Evolutionary conservation across 345 rosid genomes (phyloP).

Genomic region (Rubroshorea leprosula): DNA sequence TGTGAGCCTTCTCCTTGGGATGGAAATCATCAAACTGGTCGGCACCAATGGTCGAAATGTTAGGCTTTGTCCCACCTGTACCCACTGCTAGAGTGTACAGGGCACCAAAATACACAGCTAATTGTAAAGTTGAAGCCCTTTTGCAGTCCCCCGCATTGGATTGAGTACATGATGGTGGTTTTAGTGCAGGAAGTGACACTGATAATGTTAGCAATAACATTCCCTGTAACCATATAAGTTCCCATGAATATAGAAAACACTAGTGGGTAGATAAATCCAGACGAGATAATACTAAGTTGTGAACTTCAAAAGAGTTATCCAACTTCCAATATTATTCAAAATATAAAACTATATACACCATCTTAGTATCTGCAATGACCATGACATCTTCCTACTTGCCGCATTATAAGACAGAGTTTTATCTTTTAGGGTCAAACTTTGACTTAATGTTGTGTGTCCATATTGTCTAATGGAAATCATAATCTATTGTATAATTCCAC

Average conservation of each 20-base stretch:
- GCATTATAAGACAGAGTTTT: constrained; percentile 5
- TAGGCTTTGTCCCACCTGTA: constrained; percentile 90
- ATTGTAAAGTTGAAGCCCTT: constrained; percentile 49
- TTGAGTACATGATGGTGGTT: constrained; percentile 51
- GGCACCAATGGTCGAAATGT: constrained; percentile 87
- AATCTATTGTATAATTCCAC: no score
- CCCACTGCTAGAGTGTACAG: constrained; percentile 72
- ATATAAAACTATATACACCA: not conserved
- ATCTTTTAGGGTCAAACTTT: not conserved
- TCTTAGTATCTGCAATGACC: not conserved
- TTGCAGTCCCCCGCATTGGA: constrained; percentile 37
- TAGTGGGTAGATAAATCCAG: not conserved
- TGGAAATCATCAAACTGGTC: constrained; percentile 89
- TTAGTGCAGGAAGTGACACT: constrained; percentile 56
- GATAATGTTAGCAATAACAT: constrained; percentile 65
- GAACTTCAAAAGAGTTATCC: not conserved
- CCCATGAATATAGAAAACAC: no score
- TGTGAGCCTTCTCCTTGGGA: constrained; percentile 62
- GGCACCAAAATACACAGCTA: constrained; percentile 64
- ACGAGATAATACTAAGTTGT: not conserved
- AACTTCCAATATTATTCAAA: not conserved
- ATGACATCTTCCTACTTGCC: constrained; percentile 1
- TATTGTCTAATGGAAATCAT: no score
- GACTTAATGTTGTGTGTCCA: no score
- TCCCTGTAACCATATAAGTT: constrained; percentile 39